Conservation (phyloP, 2,329 filamentous ascomycete species). For the Diaporthe vexans region DNA sequence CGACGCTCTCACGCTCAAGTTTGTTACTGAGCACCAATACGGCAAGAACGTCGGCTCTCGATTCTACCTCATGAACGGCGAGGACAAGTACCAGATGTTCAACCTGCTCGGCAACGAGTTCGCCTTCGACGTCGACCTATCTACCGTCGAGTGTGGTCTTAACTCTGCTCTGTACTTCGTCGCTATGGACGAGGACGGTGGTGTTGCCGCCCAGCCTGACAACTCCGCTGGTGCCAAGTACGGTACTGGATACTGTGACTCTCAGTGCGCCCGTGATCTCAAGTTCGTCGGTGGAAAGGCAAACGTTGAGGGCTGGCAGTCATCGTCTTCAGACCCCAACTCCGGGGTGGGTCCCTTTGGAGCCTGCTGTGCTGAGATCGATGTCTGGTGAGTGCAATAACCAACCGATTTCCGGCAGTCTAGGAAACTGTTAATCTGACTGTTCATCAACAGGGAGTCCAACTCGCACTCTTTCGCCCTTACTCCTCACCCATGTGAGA, state of each 20-base stretch:
- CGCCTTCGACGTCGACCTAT: constrained; percentile 80
- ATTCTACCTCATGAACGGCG: constrained; percentile 74
- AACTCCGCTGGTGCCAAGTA: constrained; percentile 57
- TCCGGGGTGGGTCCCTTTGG: constrained; percentile 64
- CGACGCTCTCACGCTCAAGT: constrained; percentile 62
- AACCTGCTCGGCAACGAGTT: constrained; percentile 77
- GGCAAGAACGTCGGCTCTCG: constrained; percentile 66
- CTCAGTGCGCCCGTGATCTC: constrained; percentile 53
- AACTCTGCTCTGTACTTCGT: constrained; percentile 72
- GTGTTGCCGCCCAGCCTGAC: constrained; percentile 55
- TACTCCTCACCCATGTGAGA: constrained; percentile 72
- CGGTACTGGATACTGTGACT: constrained; percentile 62
- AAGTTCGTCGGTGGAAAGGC: constrained; percentile 59
- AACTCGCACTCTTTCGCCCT: constrained; percentile 72
- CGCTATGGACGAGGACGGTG: constrained; percentile 50
- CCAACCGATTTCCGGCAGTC: accelerated
- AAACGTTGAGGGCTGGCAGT: constrained; percentile 59
- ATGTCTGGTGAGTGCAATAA: constrained; percentile 50
- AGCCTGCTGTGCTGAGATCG: constrained; percentile 70
- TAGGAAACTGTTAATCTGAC: neutral
- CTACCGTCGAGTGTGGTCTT: constrained; percentile 73
- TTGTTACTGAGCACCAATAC: constrained; percentile 57
- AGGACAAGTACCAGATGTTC: constrained; percentile 75
- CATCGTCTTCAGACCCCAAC: constrained; percentile 65
- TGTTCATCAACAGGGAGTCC: constrained; percentile 59